A percentile compares a stretch with the other conserved stretches of the same genome.
Conservation (phyloP, 1,284 basidiomycete genomes). For the Sphagnurus paluster region DNA sequence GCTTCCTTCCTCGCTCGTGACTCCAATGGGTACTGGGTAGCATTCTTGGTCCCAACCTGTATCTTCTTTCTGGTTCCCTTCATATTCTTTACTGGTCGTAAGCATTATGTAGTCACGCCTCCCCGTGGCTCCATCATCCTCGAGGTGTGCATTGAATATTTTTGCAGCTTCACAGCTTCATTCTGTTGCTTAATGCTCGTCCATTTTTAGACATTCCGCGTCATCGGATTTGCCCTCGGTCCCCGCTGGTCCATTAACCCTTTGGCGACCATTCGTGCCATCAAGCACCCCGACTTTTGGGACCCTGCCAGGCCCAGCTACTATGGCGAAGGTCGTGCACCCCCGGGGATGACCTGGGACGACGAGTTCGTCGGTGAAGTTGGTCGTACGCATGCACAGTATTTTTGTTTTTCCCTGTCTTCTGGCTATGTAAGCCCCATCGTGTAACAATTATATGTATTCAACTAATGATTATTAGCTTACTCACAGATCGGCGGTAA, state of each 20-base stretch:
- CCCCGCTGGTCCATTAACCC: constrained; percentile 40
- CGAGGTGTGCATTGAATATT: constrained; percentile 29
- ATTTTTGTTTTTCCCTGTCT: constrained; percentile 59
- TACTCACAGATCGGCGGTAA: constrained; percentile 59
- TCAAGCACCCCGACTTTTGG: constrained; percentile 49
- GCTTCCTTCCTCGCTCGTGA: constrained; percentile 49
- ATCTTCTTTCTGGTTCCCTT: constrained; percentile 45
- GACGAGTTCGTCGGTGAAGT: constrained; percentile 67
- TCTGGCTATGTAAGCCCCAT: constrained; percentile 46
- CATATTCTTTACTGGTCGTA: constrained; percentile 48
- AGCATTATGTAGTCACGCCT: constrained; percentile 52
- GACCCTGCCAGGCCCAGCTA: constrained; percentile 54
- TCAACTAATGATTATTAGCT: background rate
- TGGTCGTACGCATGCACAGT: constrained; percentile 64
- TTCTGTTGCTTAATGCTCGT: background rate
- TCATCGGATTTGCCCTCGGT: constrained; percentile 32
- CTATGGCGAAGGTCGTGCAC: constrained; percentile 32
- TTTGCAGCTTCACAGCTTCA: background rate
- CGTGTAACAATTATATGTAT: background rate
- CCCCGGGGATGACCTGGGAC: constrained; percentile 46
- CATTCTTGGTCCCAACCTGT: constrained; percentile 44
- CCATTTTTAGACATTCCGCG: constrained; percentile 33
- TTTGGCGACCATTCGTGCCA: constrained; percentile 27
- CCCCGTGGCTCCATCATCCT: constrained; percentile 57
- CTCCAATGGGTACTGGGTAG: constrained; percentile 49